Conservation (phyloP, 2,329 filamentous ascomycete genomes). For the Xylaria sp. region DNA sequence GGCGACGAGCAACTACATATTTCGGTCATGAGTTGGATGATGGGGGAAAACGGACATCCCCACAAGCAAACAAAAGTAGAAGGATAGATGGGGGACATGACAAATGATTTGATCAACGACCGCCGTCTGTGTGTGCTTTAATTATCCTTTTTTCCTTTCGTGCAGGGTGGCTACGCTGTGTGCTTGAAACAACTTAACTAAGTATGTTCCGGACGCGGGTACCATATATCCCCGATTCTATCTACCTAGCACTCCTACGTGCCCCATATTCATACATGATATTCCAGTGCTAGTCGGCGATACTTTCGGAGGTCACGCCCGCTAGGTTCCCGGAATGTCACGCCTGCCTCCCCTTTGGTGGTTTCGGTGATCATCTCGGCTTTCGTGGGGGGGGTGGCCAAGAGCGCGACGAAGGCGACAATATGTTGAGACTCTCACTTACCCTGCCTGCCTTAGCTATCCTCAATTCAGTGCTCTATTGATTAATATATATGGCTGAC, state of each 20-base stretch:
- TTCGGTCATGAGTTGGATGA: background rate
- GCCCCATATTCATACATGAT: background rate
- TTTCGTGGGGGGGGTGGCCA: background rate
- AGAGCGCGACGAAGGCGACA: background rate
- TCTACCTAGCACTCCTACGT: background rate
- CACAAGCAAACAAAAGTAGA: background rate
- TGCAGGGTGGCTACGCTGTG: background rate
- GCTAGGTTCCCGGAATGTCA: slow-evolving; percentile 29
- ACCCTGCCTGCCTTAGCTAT: slow-evolving; percentile 2
- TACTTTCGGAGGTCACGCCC: slow-evolving; percentile 5
- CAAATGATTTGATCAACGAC: slow-evolving; percentile 1
- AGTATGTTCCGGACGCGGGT: slow-evolving; percentile 3
- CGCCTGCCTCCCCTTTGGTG: slow-evolving; percentile 19
- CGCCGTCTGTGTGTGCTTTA: background rate
- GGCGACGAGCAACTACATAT: slow-evolving; percentile 14
- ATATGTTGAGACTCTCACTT: slow-evolving; percentile 21
- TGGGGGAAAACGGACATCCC: background rate
- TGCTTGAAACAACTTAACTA: slow-evolving; percentile 26
- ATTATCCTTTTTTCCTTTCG: background rate
- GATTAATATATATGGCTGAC: slow-evolving; percentile 15
- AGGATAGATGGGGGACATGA: background rate
- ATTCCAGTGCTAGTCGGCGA: slow-evolving; percentile 5
- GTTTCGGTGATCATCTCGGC: background rate
- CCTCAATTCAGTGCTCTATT: background rate
- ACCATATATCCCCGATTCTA: slow-evolving; percentile 4